These are phyloP conservation scores for Lipomyces lipofer DNA, from an alignment of 805 yeast species.

Conservation along the genomic window DNA sequence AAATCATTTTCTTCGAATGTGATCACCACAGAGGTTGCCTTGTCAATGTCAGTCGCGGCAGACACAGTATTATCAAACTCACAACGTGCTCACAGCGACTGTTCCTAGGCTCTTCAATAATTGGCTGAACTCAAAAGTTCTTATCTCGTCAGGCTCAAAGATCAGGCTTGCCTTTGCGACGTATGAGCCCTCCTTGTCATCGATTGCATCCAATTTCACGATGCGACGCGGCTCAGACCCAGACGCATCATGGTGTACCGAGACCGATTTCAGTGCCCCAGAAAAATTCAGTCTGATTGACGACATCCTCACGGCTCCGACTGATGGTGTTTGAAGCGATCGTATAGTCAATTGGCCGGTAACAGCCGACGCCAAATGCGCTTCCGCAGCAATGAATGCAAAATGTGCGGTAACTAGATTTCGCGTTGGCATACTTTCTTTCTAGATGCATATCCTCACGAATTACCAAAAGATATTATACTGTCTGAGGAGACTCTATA, in stretches of 20 bases:
- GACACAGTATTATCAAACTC: too few relatives aligned
- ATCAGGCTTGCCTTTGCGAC: conserved; percentile 29
- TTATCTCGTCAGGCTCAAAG: conserved; percentile 29
- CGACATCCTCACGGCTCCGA: conserved; percentile 8
- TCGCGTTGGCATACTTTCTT: background rate
- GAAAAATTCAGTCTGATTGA: conserved; percentile 13
- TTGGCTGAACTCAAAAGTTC: conserved; percentile 35
- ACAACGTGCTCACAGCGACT: too few relatives aligned
- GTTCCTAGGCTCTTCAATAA: conserved; percentile 36
- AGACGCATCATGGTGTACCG: conserved; percentile 10
- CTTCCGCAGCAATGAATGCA: conserved; percentile 19
- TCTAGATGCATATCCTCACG: background rate
- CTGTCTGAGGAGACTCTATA: conserved; percentile 10
- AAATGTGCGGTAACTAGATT: conserved; percentile 16
- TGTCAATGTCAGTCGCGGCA: too few relatives aligned
- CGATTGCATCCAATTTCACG: conserved; percentile 3
- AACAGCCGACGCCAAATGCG: conserved; percentile 12
- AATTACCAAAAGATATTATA: conserved; percentile 16
- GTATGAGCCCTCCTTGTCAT: conserved; percentile 3
- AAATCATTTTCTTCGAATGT: conserved; percentile 13
- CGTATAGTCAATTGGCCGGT: conserved; percentile 16
- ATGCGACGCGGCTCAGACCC: background rate
- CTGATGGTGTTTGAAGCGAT: conserved; percentile 13
- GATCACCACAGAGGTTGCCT: conserved; percentile 29
- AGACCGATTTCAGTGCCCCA: conserved; percentile 19